Evolutionary conservation across 768 basidiomycete genomes (phyloP).

Genomic region (Filobasidium wieringae): DNA sequence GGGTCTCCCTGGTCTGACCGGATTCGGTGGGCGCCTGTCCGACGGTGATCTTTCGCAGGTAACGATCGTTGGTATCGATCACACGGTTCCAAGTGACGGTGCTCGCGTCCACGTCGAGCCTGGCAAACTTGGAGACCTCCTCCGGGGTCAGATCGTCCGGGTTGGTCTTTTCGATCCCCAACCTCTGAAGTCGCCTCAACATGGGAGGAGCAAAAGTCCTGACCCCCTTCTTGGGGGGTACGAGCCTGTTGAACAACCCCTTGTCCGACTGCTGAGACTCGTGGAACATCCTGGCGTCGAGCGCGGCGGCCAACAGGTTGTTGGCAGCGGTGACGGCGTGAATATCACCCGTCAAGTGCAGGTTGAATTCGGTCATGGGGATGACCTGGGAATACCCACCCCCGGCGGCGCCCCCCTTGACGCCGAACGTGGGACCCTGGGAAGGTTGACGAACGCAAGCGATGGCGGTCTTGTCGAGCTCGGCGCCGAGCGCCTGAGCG

Average conservation of each 20-base stretch:
- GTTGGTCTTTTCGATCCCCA: constrained; percentile 86
- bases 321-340: constrained; percentile 96
- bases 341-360: constrained; percentile 65
- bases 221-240: constrained; percentile 84
- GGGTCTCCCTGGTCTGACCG: constrained; percentile 75
- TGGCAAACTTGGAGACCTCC: constrained; percentile 77
- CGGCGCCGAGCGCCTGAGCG: constrained; percentile 89
- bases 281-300: constrained; percentile 96
- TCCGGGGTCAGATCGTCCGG: constrained; percentile 86
- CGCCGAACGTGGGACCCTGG: constrained; percentile 97
- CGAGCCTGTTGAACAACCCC: constrained; percentile 81
- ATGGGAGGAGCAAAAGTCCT: constrained; percentile 91
- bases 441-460: constrained; percentile 96
- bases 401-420: constrained; percentile 97
- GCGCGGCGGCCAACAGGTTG: constrained; percentile 87
- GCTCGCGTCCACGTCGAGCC: constrained; percentile 76
- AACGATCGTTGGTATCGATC: constrained; percentile 90
- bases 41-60: constrained; percentile 83
- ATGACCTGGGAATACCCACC: constrained; percentile 98
- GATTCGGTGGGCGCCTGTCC: constrained; percentile 84
- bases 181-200: constrained; percentile 87
- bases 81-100: constrained; percentile 98
- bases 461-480: constrained; percentile 80
- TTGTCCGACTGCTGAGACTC: constrained; percentile 96
- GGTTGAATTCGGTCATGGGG: constrained; percentile 99